phyloP scores from a whole-genome alignment of 1,284 basidiomycete genomes.

The Flammula alnicola region DNA sequence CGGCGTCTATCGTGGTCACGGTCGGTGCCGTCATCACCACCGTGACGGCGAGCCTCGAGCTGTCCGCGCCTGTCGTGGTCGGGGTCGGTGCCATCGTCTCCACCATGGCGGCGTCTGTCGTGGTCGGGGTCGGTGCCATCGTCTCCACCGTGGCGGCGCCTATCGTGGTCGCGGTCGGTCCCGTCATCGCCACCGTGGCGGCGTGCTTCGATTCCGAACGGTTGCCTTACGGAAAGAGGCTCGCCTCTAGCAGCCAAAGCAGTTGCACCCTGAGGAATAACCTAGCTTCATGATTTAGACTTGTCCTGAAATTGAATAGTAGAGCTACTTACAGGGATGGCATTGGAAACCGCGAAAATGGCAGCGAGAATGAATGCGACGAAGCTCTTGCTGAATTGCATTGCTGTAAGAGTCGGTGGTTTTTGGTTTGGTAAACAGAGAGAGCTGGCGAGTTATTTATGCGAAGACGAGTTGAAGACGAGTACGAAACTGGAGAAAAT shows the following conservation, averaged over 20 bases:
- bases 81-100: constrained; percentile 7
- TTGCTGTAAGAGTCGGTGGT: neutral
- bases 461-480: neutral
- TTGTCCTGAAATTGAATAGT: neutral
- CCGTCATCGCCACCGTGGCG: constrained; percentile 8
- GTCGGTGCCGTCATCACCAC: constrained; percentile 9
- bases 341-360: constrained; percentile 21
- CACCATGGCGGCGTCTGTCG: constrained; percentile 17
- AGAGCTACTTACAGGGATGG: constrained; percentile 34
- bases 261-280: constrained; percentile 13
- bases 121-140: constrained; percentile 1
- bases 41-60: constrained; percentile 15
- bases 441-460: neutral
- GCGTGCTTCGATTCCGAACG: constrained; percentile 18
- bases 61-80: constrained; percentile 6
- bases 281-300: constrained; percentile 8
- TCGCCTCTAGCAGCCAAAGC: constrained; percentile 22
- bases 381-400: constrained; percentile 16
- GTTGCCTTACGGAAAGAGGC: constrained; percentile 22
- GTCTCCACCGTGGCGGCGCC: constrained; percentile 4
- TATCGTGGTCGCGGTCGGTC: neutral
- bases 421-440: neutral
- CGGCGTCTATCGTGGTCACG: constrained; percentile 13
- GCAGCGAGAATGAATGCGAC: constrained; percentile 15
- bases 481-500: constrained; percentile 9